These are phyloP conservation scores for Xylariaceae sp. DNA, from an alignment of 2,329 filamentous ascomycete species.

Conservation along the genomic window DNA sequence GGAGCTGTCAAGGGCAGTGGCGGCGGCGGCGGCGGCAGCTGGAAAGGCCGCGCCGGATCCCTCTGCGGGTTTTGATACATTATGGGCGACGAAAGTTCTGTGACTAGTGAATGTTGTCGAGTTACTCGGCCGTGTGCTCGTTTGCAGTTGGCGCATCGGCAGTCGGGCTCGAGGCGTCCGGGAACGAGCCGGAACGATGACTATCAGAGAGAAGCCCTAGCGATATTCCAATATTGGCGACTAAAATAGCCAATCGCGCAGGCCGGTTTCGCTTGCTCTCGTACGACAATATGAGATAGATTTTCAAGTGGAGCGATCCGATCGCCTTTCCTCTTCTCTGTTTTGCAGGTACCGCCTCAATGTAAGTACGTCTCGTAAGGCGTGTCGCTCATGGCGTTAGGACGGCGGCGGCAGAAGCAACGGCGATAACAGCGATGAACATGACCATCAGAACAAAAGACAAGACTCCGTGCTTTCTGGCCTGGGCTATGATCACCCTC, in stretches of 20 bases:
- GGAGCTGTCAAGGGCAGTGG: constrained; percentile 62
- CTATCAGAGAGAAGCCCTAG: too few relatives aligned
- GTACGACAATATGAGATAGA: too few relatives aligned
- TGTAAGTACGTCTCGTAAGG: constrained; percentile 4
- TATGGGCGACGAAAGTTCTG: constrained; percentile 32
- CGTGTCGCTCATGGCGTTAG: constrained; percentile 19
- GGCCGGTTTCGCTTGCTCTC: too few relatives aligned
- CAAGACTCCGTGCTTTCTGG: too few relatives aligned
- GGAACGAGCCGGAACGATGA: too few relatives aligned
- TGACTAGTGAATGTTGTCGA: neutral
- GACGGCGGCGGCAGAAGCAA: neutral
- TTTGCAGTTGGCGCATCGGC: neutral
- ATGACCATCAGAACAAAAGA: constrained; percentile 6
- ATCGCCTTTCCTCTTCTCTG: constrained; percentile 5
- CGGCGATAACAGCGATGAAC: constrained; percentile 2
- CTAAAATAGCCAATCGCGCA: too few relatives aligned
- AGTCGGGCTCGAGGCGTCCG: neutral
- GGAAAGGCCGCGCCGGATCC: constrained; percentile 59
- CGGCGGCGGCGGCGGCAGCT: constrained; percentile 62
- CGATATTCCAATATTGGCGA: too few relatives aligned
- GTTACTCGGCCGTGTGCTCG: too few relatives aligned
- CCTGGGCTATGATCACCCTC: constrained; percentile 1
- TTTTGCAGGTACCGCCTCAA: constrained; percentile 3
- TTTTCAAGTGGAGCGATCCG: too few relatives aligned
- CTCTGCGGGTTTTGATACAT: constrained; percentile 64